A percentile compares a stretch with the other conserved stretches of the same genome.
Evolutionary conservation across 2,329 filamentous ascomycete species (phyloP).

Genomic region (Diaporthe vexans): DNA sequence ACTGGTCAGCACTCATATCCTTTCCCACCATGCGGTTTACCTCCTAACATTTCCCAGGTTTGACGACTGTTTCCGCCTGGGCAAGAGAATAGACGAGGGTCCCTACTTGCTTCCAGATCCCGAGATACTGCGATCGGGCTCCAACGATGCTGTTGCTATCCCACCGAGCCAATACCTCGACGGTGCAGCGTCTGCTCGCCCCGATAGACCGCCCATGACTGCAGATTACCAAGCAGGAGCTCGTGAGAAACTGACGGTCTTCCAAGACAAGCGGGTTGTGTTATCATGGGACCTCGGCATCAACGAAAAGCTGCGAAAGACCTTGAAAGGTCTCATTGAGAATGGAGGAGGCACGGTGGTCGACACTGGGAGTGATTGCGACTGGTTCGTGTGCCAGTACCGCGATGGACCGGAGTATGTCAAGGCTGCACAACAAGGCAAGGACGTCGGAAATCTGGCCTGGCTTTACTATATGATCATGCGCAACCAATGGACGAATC

Average conservation of each 20-base stretch:
- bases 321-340: constrained; percentile 78
- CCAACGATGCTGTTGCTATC: constrained; percentile 69
- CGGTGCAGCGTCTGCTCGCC: constrained; percentile 72
- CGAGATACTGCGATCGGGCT: constrained; percentile 77
- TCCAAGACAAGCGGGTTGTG: constrained; percentile 82
- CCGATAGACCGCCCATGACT: constrained; percentile 54
- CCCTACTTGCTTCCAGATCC: constrained; percentile 91
- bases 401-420: constrained; percentile 86
- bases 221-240: constrained; percentile 52
- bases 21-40: neutral
- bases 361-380: constrained; percentile 74
- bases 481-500: constrained; percentile 89
- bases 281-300: constrained; percentile 82
- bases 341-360: constrained; percentile 80
- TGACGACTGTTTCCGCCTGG: constrained; percentile 94
- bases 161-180: constrained; percentile 72
- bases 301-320: constrained; percentile 73
- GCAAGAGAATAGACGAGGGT: constrained; percentile 88
- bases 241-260: constrained; percentile 76
- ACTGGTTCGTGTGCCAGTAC: constrained; percentile 90
- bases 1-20: constrained; percentile 74
- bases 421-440: constrained; percentile 79
- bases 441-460: constrained; percentile 90
- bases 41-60: constrained; percentile 71
- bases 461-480: constrained; percentile 96